These are phyloP conservation scores for Salinomyces thailandicus DNA, from an alignment of 2,329 filamentous ascomycete species.

Conservation along the genomic window DNA sequence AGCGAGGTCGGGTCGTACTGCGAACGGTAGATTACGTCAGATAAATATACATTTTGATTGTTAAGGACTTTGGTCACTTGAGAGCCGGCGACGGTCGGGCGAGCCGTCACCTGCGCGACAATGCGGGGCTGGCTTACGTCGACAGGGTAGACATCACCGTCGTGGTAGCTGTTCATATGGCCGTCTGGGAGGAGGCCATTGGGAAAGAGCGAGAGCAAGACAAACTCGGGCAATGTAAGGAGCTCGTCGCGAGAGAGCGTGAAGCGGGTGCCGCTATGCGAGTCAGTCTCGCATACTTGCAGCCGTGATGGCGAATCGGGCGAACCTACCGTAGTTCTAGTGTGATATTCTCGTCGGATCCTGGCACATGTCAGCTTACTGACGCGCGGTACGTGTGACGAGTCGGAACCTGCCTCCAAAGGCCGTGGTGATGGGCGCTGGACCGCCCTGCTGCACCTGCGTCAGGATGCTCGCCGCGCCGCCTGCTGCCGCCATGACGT, in stretches of 20 bases:
- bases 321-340: constrained; percentile 82
- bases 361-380: constrained; percentile 50
- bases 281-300: background rate
- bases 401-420: constrained; percentile 51
- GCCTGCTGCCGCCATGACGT: constrained; percentile 96
- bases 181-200: constrained; percentile 97
- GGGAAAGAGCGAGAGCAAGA: constrained; percentile 91
- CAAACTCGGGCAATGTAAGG: constrained; percentile 90
- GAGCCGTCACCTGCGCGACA: constrained; percentile 23
- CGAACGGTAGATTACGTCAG: constrained; percentile 43
- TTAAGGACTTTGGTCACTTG: constrained; percentile 31
- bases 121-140: constrained; percentile 57
- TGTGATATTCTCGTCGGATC: constrained; percentile 85
- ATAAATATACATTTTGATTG: constrained; percentile 42
- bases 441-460: constrained; percentile 88
- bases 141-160: constrained; percentile 90
- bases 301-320: too few relatives aligned
- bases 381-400: background rate
- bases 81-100: constrained; percentile 23
- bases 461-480: constrained; percentile 98
- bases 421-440: constrained; percentile 68
- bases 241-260: constrained; percentile 91
- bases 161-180: constrained; percentile 84
- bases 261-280: constrained; percentile 72
- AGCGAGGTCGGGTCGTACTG: constrained; percentile 95